Conservation (phyloP, 2,329 filamentous ascomycete species). For the Endocalyx cinctus region DNA sequence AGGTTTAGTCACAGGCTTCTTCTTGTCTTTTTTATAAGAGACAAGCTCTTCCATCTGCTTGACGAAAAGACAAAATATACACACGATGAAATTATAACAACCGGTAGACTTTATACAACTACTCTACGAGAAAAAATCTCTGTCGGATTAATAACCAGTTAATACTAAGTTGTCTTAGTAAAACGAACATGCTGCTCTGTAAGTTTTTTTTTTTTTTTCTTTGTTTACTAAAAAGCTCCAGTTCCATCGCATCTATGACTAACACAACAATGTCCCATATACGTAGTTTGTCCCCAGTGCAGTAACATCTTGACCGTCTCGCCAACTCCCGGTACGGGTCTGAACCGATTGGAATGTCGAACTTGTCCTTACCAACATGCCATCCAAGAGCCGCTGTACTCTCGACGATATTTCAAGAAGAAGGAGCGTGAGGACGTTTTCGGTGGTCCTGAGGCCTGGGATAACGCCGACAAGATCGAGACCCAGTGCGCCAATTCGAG, state of each 20-base stretch:
- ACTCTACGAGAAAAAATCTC: no score
- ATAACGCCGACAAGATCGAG: conserved; percentile 80
- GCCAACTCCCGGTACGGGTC: conserved; percentile 43
- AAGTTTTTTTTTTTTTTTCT: conserved; percentile 22
- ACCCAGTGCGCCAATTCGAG: conserved; percentile 78
- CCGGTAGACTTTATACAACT: background rate
- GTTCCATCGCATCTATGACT: no score
- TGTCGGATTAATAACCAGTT: no score
- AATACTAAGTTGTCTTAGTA: no score
- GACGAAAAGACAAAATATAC: background rate
- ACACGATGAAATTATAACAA: conserved; percentile 18
- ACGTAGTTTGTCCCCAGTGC: conserved; percentile 83
- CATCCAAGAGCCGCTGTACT: conserved; percentile 73
- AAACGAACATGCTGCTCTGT: conserved; percentile 64
- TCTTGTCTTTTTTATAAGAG: background rate
- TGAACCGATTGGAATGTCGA: conserved; percentile 89
- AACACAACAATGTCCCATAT: no score
- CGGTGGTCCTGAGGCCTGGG: conserved; percentile 82
- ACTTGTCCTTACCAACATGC: conserved; percentile 91
- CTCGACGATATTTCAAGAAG: conserved; percentile 77
- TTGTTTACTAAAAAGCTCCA: no score
- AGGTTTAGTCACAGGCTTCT: no score
- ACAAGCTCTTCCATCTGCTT: background rate
- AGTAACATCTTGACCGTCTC: conserved; percentile 79
- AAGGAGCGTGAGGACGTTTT: conserved; percentile 89